A percentile compares a stretch with the other conserved stretches of the same genome.
Evolutionary conservation across 129 eudicot species (phyloP).

Genomic region (Lonicera japonica): DNA sequence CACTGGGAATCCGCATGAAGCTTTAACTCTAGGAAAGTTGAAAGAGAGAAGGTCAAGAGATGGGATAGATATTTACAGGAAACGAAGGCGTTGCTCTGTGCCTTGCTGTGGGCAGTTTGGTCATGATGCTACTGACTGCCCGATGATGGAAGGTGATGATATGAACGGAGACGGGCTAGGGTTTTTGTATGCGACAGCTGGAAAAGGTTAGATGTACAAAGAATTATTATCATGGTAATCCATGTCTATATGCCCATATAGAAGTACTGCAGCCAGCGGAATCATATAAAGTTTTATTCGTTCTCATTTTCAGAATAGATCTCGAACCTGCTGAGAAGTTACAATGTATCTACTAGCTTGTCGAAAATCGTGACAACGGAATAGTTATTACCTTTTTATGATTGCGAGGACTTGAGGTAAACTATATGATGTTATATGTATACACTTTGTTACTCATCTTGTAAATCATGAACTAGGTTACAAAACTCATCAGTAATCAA

Average conservation of each 20-base stretch:
- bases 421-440: not conserved
- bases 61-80: slow-evolving; percentile 38
- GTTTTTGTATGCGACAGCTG: slow-evolving; percentile 43
- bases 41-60: slow-evolving; percentile 50
- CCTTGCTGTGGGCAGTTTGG: slow-evolving; percentile 67
- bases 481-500: not conserved
- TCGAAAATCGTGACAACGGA: not conserved
- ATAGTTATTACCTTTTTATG: not conserved
- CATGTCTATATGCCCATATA: slow-evolving; percentile 2
- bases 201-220: slow-evolving; percentile 23
- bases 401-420: not conserved
- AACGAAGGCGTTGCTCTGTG: slow-evolving; percentile 55
- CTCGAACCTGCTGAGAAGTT: not conserved
- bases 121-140: slow-evolving; percentile 67
- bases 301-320: not conserved
- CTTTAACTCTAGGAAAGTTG: slow-evolving; percentile 38
- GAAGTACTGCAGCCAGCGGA: not conserved
- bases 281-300: not conserved
- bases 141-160: slow-evolving; percentile 51
- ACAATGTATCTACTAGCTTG: not conserved
- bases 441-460: not conserved
- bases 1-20: slow-evolving; percentile 40
- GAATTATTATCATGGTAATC: slow-evolving; percentile 10
- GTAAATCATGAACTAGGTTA: slow-evolving; percentile 1
- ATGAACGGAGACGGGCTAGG: slow-evolving; percentile 51